Base-by-base conservation (phyloP, 768 basidiomycete genomes). In the Lepiota venenata region DNA sequence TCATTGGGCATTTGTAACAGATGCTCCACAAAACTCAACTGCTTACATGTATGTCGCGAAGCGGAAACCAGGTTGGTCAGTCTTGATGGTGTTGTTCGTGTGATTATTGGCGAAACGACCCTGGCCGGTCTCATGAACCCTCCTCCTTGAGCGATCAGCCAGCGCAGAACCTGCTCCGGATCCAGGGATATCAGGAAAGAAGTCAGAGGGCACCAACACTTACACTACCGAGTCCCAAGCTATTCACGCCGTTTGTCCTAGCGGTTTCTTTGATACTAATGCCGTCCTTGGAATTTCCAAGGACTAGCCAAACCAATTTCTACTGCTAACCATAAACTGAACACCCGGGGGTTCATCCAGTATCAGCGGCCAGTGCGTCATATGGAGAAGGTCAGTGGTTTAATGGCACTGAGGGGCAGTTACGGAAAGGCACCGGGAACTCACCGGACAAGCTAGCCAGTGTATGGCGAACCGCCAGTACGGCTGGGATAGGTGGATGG, bases 81-180 rank as follows among this genome's bases (percentile, higher is more conserved):
- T 69, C 60, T 69, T 69, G 59, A 70, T 69, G 16, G 67, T 56
- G 55, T 71, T 68, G 46, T 71, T 72, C 35, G 68, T 61, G 5
- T 71, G 66, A 55, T 70, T 72, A 54, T 72, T 72, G 25, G 72
- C 71, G 50, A 73, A 73, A 42, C 65, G 66, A 7, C 72, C 71
- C 36, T 66, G 67, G 48, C 64, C 69, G 3, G 69, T 52, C 56
- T 73, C 71, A 22, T 70, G 65, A 64, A 71, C 25, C 3, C 71
- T 66, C 69, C 71, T n/a, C 71, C 70, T 57, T 70, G 70, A 15
- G 64, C 64, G 35, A 72, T 65, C 35, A 74, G 59, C 15, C 71
- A 65, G 29, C 72, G 69, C 10, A 72, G 57, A 11, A 67, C 64
- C 29, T 67, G 69, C 50, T 74, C 71, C 71, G 35, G 32, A 6